phyloP scores from a whole-genome alignment of 352 stramenopile genomes.

The Phytophthora brassicae region DNA sequence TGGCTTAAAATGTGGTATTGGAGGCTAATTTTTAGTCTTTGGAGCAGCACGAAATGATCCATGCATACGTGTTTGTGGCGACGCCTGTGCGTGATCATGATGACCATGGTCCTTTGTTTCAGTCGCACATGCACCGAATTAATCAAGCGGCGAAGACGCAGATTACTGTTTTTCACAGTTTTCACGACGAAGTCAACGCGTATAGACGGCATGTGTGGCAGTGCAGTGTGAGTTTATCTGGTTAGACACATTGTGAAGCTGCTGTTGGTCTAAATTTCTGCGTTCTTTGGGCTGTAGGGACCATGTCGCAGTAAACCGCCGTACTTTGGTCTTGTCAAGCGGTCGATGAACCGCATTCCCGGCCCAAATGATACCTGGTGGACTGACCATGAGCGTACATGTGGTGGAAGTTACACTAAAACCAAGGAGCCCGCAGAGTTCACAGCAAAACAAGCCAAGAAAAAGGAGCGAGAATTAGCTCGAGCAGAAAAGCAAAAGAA shows the following conservation, averaged over 20 bases:
- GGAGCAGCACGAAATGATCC: slow-evolving; percentile 89
- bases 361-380: slow-evolving; percentile 76
- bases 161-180: slow-evolving; percentile 90
- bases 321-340: slow-evolving; percentile 87
- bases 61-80: slow-evolving; percentile 87
- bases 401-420: slow-evolving; percentile 72
- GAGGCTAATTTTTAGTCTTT: neutral
- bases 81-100: slow-evolving; percentile 79
- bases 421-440: slow-evolving; percentile 69
- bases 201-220: slow-evolving; percentile 88
- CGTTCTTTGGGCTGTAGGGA: slow-evolving; percentile 39
- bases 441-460: slow-evolving; percentile 55
- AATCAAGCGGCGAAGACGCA: slow-evolving; percentile 62
- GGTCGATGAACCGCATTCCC: slow-evolving; percentile 85
- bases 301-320: slow-evolving; percentile 53
- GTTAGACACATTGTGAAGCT: neutral
- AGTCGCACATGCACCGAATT: slow-evolving; percentile 81
- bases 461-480: slow-evolving; percentile 41
- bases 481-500: slow-evolving; percentile 30
- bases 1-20: neutral
- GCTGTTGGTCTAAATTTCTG: neutral
- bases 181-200: slow-evolving; percentile 88
- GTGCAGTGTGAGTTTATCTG: slow-evolving; percentile 57
- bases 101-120: slow-evolving; percentile 83
- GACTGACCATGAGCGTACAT: slow-evolving; percentile 64